phyloP scores from a whole-genome alignment of 2,329 filamentous ascomycete species.

The Knufia petricola region DNA sequence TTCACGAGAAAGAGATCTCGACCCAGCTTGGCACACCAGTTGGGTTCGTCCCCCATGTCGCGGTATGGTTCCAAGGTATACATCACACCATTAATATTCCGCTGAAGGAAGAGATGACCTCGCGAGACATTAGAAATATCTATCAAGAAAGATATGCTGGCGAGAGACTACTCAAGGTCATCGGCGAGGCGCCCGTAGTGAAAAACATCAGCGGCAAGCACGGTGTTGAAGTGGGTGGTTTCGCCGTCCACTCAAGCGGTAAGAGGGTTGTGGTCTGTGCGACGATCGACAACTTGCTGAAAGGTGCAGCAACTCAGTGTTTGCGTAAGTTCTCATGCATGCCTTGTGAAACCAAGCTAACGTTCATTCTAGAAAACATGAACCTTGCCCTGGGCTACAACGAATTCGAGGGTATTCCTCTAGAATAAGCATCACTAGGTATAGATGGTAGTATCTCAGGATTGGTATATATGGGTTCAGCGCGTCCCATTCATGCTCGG shows the following conservation, averaged over 20 bases:
- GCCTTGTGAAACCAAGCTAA: neutral
- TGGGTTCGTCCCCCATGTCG: slow-evolving; percentile 86
- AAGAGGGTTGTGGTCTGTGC: slow-evolving; percentile 90
- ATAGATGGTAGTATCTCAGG: neutral
- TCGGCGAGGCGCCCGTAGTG: slow-evolving; percentile 77
- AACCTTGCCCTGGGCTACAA: slow-evolving; percentile 81
- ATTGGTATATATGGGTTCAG: neutral
- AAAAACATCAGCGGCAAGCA: slow-evolving; percentile 78
- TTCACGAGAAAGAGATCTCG: slow-evolving; percentile 88
- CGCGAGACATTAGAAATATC: slow-evolving; percentile 81
- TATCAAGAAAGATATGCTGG: slow-evolving; percentile 95
- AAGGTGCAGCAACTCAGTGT: slow-evolving; percentile 88
- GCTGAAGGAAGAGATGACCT: slow-evolving; percentile 74
- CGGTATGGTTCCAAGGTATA: slow-evolving; percentile 96
- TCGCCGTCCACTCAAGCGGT: slow-evolving; percentile 81
- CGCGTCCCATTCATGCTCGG: neutral
- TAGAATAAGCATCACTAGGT: slow-evolving; percentile 29
- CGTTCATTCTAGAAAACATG: slow-evolving; percentile 66
- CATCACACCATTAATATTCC: slow-evolving; percentile 87
- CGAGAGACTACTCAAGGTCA: slow-evolving; percentile 87
- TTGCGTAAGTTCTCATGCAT: slow-evolving; percentile 57
- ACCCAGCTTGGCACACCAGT: slow-evolving; percentile 63
- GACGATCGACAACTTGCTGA: slow-evolving; percentile 87
- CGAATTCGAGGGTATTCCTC: slow-evolving; percentile 79
- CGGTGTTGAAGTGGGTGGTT: slow-evolving; percentile 86